Conservation (phyloP, 805 yeast genomes). For the Wickerhamomyces hampshirensis region DNA sequence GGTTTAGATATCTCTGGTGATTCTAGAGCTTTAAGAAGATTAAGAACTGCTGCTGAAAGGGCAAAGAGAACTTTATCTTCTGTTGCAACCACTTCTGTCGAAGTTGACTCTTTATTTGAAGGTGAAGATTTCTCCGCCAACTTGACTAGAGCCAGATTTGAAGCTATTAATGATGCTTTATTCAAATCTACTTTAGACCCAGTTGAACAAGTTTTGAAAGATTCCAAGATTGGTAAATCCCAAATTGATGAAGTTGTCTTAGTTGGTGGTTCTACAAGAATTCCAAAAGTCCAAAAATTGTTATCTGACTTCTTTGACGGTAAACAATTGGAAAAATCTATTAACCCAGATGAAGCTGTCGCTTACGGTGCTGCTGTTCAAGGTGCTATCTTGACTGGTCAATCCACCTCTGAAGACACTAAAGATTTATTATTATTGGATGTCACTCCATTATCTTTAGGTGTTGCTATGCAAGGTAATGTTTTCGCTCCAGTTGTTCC, state of each 20-base stretch:
- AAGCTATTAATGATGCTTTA: constrained; percentile 87
- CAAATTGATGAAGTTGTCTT: constrained; percentile 91
- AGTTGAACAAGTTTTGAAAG: constrained; percentile 92
- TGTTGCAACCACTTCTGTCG: constrained; percentile 92
- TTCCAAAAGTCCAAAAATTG: constrained; percentile 95
- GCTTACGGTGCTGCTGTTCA: constrained; percentile 99
- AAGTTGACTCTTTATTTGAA: constrained; percentile 90
- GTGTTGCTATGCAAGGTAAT: constrained; percentile 99
- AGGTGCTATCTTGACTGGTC: constrained; percentile 98
- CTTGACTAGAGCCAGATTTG: constrained; percentile 97
- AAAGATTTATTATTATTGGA: constrained; percentile 93
- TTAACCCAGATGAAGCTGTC: constrained; percentile 99
- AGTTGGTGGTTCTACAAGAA: constrained; percentile 99
- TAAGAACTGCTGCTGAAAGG: constrained; percentile 98
- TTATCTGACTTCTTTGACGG: constrained; percentile 95
- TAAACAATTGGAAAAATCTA: constrained; percentile 92
- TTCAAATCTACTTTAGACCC: constrained; percentile 94
- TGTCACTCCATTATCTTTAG: constrained; percentile 97
- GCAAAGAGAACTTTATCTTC: constrained; percentile 98
- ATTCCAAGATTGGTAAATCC: constrained; percentile 79
- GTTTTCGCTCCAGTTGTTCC: constrained; percentile 98
- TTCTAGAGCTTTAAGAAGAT: constrained; percentile 95
- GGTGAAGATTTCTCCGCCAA: constrained; percentile 94
- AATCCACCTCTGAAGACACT: constrained; percentile 83
- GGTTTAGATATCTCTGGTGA: constrained; percentile 85